Conservation (phyloP, 257 asterid genomes). For the Vinca minor region DNA sequence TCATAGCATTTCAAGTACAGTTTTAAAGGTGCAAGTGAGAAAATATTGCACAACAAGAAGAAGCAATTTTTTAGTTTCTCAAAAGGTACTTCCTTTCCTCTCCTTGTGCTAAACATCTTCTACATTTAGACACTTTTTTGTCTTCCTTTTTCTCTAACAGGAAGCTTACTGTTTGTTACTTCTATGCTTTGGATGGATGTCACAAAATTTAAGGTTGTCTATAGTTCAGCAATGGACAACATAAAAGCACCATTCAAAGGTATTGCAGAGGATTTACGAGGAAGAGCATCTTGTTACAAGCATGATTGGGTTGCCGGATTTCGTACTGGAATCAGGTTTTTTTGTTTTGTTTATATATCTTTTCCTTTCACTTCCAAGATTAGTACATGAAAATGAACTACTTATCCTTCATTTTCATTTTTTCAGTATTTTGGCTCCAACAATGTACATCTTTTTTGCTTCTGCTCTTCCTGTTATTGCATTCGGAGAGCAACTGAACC, state of each 20-base stretch:
- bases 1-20: no score
- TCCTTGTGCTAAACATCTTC: background rate
- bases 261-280: conserved; percentile 29
- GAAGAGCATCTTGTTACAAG: conserved; percentile 38
- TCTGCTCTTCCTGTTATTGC: conserved; percentile 68
- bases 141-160: no score
- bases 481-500: conserved; percentile 51
- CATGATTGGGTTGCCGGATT: conserved; percentile 45
- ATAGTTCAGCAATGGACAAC: conserved; percentile 13
- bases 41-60: background rate
- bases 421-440: conserved; percentile 51
- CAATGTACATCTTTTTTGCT: conserved; percentile 48
- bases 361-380: background rate
- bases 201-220: background rate
- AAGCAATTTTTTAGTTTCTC: background rate
- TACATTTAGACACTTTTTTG: no score
- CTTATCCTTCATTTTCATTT: background rate
- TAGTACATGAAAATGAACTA: background rate
- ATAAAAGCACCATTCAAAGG: conserved; percentile 35
- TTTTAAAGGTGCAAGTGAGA: background rate
- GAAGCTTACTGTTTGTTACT: no score
- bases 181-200: background rate
- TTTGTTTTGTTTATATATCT: no score
- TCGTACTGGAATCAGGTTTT: conserved; percentile 32
- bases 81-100: background rate